A percentile compares a stretch with the other conserved stretches of the same genome.
These are phyloP conservation scores for Cruciata laevipes DNA, from an alignment of 257 asterid species.

Conservation along the genomic window DNA sequence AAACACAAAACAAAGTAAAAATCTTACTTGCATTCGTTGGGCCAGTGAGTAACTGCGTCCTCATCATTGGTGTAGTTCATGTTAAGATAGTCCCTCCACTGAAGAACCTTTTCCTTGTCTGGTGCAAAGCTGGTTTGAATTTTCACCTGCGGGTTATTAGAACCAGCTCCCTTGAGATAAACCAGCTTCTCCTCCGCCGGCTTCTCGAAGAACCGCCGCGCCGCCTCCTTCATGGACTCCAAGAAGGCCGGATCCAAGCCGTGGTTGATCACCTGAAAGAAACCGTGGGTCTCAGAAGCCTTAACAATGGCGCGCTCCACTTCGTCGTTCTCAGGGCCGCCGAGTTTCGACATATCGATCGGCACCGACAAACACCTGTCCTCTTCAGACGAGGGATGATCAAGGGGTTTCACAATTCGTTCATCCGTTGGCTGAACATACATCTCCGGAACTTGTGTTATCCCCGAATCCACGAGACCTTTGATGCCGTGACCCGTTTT, in stretches of 20 bases:
- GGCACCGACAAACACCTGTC: background rate
- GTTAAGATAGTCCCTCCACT: background rate
- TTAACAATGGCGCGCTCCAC: background rate
- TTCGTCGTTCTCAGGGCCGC: background rate
- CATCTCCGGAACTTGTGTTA: background rate
- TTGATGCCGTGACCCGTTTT: background rate
- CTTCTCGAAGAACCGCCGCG: background rate
- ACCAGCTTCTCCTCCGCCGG: background rate
- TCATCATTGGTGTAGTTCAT: background rate
- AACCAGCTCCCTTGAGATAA: background rate
- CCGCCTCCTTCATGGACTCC: background rate
- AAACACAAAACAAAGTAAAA: no score
- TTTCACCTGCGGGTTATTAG: background rate
- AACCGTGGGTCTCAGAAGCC: background rate
- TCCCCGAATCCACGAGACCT: background rate
- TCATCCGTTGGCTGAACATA: background rate
- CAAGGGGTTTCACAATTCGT: no score
- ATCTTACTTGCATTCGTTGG: background rate
- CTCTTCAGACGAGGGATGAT: background rate
- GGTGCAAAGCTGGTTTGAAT: background rate
- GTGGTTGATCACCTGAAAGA: background rate
- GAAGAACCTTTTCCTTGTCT: background rate
- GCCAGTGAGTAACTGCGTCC: background rate
- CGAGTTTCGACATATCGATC: background rate
- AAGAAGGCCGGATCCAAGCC: background rate